phyloP scores from a whole-genome alignment of 345 rosid species.

The Populus alba region DNA sequence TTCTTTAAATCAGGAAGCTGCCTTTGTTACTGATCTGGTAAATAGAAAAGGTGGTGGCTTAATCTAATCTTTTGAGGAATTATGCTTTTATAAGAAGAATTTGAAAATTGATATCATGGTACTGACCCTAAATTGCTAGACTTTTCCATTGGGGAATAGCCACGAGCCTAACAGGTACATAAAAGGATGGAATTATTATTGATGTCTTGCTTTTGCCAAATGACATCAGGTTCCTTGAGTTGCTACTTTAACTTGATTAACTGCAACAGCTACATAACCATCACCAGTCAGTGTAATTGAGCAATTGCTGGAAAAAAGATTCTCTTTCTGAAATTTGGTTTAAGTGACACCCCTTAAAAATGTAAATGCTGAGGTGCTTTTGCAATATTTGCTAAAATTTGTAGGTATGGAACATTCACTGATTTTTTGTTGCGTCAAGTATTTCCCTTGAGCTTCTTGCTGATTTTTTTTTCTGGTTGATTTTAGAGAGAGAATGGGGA shows the following conservation, averaged over 20 bases:
- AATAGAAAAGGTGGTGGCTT: not conserved
- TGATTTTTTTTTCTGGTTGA: conserved; percentile 11
- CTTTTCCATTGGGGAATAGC: not conserved
- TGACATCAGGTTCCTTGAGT: not conserved
- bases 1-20: not conserved
- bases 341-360: not conserved
- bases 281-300: not conserved
- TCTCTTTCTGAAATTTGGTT: not conserved
- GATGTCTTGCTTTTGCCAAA: not conserved
- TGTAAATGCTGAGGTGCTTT: not conserved
- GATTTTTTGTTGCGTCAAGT: not conserved
- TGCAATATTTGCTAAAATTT: not conserved
- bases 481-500: conserved; percentile 66
- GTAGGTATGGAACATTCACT: not conserved
- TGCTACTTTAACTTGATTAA: not conserved
- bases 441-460: not conserved
- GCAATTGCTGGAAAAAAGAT: not conserved
- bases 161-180: not conserved
- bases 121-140: not conserved
- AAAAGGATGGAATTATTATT: not conserved
- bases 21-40: not conserved
- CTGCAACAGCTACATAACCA: not conserved
- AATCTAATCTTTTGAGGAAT: not conserved
- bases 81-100: not conserved
- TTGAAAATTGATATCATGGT: not conserved